Base-by-base conservation (phyloP, 345 rosid species). In the Boechera divaricarpa region DNA sequence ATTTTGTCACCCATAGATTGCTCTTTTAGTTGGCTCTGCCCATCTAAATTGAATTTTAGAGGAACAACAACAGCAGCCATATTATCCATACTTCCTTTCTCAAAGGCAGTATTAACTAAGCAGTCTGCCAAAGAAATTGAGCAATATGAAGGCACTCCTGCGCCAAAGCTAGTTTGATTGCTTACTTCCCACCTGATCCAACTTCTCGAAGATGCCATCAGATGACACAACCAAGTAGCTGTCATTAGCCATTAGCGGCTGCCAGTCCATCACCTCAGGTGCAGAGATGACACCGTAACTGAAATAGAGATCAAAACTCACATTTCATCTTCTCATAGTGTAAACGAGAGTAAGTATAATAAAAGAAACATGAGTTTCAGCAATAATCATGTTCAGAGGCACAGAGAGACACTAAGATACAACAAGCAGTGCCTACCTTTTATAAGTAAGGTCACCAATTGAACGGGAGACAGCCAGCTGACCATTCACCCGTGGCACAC, bases 181-280 rank as follows among this genome's bases (percentile, higher is more conserved):
- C 79, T 83, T 53, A 77, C 86, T 78, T 88, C 93, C 90, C 88
- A 86, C 76, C 75, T 18, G 21, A 18, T 87, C 84, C 83, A 88
- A 66, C 76, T 86, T 90, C 80, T 91, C 98, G 79, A 94, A 91
- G 73, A 94, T 72, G 57, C 98, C 98, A 87, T 94, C 98, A 32
- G 98, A 86, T 74, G 97, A 96, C 81, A 84, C 96, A 63, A 94
- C 93, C 80, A 94, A 81, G 81, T 88, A 94, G 75, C 90, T 90
- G 82, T 94, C 94, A 76, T 89, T 94, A 58, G 80, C 76, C 67
- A 83, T 64, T 35, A 94, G 76, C 76, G 86, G 83, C 67, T 83
- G 89, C 96, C 98, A 94, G 77, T 89, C 93, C 65, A 84, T 83
- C 76, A 94, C 89, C 85, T 94, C 97, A 3, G 98, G 98, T 74